phyloP scores from a whole-genome alignment of 441 rosid species.

The Erodium chrysanthum region DNA sequence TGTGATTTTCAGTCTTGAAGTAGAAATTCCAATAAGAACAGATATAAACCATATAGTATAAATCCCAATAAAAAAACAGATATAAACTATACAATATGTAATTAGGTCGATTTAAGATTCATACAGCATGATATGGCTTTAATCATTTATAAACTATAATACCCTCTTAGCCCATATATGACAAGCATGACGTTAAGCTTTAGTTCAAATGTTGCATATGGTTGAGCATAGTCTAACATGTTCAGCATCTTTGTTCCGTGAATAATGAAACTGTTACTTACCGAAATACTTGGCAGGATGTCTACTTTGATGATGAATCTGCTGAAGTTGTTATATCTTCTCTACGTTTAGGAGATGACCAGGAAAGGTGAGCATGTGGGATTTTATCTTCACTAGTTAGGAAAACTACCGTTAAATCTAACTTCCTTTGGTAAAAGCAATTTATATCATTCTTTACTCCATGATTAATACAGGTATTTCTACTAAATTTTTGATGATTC shows the following conservation, averaged over 20 bases:
- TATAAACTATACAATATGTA: no score
- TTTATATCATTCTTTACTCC: no score
- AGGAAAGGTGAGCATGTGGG: constrained; percentile 50
- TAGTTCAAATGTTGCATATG: neutral
- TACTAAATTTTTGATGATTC: no score
- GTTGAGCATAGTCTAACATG: neutral
- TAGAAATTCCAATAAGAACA: no score
- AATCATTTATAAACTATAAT: neutral
- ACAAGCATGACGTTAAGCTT: neutral
- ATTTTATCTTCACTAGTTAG: neutral
- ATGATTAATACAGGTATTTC: no score
- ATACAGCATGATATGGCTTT: neutral
- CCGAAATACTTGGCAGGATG: constrained; percentile 53
- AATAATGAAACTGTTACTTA: constrained; percentile 21
- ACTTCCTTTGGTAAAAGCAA: neutral
- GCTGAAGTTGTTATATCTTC: constrained; percentile 98
- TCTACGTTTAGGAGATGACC: constrained; percentile 82
- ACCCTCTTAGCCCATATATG: neutral
- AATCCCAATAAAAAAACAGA: no score
- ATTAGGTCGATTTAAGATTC: no score
- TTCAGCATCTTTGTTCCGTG: constrained; percentile 6
- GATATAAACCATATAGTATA: no score
- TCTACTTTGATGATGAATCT: constrained; percentile 96
- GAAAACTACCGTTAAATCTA: neutral
- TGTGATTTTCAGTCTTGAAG: constrained; percentile 14